Evolutionary conservation across 345 rosid genomes (phyloP).

Genomic region (Syzygium oleosum): DNA sequence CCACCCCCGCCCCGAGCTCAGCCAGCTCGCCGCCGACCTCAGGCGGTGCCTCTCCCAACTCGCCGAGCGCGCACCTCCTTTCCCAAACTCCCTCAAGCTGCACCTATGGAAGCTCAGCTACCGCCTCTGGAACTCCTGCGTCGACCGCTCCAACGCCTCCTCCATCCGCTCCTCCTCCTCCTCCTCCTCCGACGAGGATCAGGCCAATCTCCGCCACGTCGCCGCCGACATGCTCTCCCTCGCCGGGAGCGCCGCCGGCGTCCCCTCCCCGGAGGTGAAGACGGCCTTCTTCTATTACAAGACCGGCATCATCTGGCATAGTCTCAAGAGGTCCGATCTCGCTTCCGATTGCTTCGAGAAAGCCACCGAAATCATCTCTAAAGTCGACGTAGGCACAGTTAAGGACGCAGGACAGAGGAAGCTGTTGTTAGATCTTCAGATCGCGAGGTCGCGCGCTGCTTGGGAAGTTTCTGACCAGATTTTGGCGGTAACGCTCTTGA

Average conservation of each 20-base stretch:
- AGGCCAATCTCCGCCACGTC: constrained; percentile 56
- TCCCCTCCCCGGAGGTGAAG: constrained; percentile 69
- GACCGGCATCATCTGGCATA: constrained; percentile 68
- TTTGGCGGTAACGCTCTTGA: constrained; percentile 68
- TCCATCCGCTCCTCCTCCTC: constrained; percentile 28
- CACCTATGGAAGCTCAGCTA: constrained; percentile 82
- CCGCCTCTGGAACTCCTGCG: constrained; percentile 95
- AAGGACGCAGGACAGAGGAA: constrained; percentile 63
- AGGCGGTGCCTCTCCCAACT: constrained; percentile 43
- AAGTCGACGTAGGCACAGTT: constrained; percentile 32
- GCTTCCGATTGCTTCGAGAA: constrained; percentile 82
- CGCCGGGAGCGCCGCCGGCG: constrained; percentile 51
- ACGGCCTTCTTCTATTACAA: constrained; percentile 71
- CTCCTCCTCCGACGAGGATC: constrained; percentile 10
- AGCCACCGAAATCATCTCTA: constrained; percentile 70
- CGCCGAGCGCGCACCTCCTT: constrained; percentile 40
- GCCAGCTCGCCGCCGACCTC: constrained; percentile 46
- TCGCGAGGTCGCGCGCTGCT: constrained; percentile 81
- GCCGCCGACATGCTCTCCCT: constrained; percentile 84
- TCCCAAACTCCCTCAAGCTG: constrained; percentile 63
- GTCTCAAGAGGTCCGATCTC: constrained; percentile 50
- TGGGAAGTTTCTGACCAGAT: constrained; percentile 71
- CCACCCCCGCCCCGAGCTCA: constrained; percentile 18
- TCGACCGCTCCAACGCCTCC: constrained; percentile 66
- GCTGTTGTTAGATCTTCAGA: constrained; percentile 59